Evolutionary conservation across 352 stramenopile species (phyloP).

Genomic region (Pythium monospermum): DNA sequence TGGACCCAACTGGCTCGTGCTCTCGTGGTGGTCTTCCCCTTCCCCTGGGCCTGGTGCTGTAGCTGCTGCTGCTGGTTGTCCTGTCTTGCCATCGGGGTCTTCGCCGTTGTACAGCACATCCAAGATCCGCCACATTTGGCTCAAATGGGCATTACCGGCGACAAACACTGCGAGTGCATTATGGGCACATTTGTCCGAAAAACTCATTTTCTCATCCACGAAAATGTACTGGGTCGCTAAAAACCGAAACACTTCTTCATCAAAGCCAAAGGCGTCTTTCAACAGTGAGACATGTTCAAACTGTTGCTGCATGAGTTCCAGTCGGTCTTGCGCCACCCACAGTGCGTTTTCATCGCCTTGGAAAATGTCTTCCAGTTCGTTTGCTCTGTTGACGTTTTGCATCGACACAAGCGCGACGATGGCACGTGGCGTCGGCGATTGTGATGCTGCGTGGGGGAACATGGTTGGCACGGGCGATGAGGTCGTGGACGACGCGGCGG

Average conservation of each 20-base stretch:
- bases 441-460: conserved; percentile 23
- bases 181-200: conserved; percentile 74
- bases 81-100: conserved; percentile 6
- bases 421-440: conserved; percentile 50
- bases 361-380: conserved; percentile 67
- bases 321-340: conserved; percentile 39
- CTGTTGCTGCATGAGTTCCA: conserved; percentile 55
- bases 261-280: conserved; percentile 80
- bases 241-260: conserved; percentile 82
- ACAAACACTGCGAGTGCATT: conserved; percentile 79
- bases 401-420: conserved; percentile 70
- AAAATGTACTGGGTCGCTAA: conserved; percentile 71
- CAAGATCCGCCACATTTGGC: conserved; percentile 85
- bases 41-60: no score
- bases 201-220: conserved; percentile 34
- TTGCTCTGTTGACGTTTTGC: conserved; percentile 61
- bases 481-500: conserved; percentile 30
- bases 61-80: background rate
- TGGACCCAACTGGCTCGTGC: conserved; percentile 15
- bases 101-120: conserved; percentile 63
- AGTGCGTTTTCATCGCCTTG: conserved; percentile 58
- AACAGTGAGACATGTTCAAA: conserved; percentile 66
- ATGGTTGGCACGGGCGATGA: conserved; percentile 29
- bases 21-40: background rate
- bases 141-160: conserved; percentile 64